These are phyloP conservation scores for Claviceps purpurea DNA, from an alignment of 2,329 filamentous ascomycete species.

Conservation along the genomic window DNA sequence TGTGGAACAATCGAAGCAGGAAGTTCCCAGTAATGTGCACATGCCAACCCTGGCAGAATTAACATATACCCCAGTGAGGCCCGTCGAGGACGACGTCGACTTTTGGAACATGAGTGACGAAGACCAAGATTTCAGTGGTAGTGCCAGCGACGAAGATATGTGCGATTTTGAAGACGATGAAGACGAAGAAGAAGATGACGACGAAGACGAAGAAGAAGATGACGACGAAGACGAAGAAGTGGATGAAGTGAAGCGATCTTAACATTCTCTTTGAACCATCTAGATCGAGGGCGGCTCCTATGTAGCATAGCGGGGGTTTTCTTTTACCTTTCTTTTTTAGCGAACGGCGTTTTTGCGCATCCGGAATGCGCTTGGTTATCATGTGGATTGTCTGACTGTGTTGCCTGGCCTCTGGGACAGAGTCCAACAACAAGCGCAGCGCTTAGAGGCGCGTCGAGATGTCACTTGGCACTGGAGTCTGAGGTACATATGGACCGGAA, in stretches of 20 bases:
- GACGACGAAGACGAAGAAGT: conserved; percentile 4
- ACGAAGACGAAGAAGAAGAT: conserved; percentile 4
- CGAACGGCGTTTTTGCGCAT: conserved; percentile 2
- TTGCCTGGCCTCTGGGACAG: background rate
- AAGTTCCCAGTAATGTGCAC: conserved; percentile 65
- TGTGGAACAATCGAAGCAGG: conserved; percentile 59
- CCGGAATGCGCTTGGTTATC: background rate
- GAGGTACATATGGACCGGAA: too few relatives aligned
- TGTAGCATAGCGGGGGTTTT: conserved; percentile 5
- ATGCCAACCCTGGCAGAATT: conserved; percentile 67
- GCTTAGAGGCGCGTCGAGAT: background rate
- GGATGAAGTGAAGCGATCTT: background rate
- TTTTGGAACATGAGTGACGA: conserved; percentile 72
- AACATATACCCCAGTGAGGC: conserved; percentile 45
- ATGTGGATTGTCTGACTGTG: background rate
- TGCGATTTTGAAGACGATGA: conserved; percentile 47
- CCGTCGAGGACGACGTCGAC: conserved; percentile 55
- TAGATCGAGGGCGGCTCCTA: background rate
- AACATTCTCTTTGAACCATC: background rate
- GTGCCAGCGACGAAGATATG: conserved; percentile 52
- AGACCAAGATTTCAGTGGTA: conserved; percentile 66
- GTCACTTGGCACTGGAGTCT: background rate
- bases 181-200: conserved; percentile 23
- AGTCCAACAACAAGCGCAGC: background rate
- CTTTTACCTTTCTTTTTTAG: background rate